Evolutionary conservation across 164 flowering plant genomes (phyloP).

Genomic region (Nymphaea thermarum): DNA sequence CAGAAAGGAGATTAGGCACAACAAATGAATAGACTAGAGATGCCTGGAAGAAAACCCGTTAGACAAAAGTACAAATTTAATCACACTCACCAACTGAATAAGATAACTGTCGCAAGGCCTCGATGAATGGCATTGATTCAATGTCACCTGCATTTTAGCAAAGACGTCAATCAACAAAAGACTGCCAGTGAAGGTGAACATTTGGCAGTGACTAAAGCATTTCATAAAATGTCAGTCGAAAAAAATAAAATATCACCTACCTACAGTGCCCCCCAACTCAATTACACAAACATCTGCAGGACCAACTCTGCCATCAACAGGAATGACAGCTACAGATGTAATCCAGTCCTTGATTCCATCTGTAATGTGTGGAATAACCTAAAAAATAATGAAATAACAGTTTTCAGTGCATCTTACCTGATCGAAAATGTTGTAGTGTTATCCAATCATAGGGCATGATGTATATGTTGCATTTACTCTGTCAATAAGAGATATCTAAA

Average conservation of each 20-base stretch:
- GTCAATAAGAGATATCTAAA: not conserved
- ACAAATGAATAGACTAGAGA: too few relatives aligned
- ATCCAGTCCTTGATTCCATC: conserved; percentile 91
- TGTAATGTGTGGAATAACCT: conserved; percentile 97
- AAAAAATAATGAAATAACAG: conserved; percentile 7
- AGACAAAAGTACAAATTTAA: not conserved
- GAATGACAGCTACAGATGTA: conserved; percentile 63
- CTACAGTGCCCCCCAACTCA: conserved; percentile 97
- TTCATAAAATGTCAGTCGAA: not conserved
- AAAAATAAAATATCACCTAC: conserved; percentile 23
- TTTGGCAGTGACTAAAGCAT: not conserved
- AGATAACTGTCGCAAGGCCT: conserved; percentile 86
- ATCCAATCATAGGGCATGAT: not conserved
- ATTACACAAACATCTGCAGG: conserved; percentile 98
- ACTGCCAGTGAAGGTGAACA: not conserved
- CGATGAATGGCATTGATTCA: conserved; percentile 98
- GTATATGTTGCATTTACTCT: not conserved
- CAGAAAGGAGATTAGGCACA: too few relatives aligned
- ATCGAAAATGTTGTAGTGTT: not conserved
- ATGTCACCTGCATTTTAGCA: conserved; percentile 55
- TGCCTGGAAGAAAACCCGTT: too few relatives aligned
- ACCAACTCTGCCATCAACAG: conserved; percentile 90
- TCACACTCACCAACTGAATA: conserved; percentile 74
- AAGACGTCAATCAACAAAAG: not conserved
- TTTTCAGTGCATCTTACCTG: not conserved